Evolutionary conservation across 495 filamentous ascomycete species (phyloP).

Genomic region (Immersiella caudata): DNA sequence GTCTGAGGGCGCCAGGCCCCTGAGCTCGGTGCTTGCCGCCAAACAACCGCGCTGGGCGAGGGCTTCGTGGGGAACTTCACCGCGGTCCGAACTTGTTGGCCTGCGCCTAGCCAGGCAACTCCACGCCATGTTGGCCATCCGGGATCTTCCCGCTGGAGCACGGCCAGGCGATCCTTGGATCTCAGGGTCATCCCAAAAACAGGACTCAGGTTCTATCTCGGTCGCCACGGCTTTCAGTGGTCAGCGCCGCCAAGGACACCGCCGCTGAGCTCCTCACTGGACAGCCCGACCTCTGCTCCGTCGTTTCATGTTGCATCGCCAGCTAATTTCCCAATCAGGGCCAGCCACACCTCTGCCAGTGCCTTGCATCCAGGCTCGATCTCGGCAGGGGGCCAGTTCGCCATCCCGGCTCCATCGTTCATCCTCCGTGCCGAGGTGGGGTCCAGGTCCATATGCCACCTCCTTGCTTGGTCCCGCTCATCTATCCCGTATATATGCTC

Average conservation of each 20-base stretch:
- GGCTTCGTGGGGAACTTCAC: not conserved
- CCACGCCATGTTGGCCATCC: not conserved
- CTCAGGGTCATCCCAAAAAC: not conserved
- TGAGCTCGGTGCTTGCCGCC: not conserved
- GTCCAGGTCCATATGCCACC: not conserved
- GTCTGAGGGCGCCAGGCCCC: not conserved
- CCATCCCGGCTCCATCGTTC: slow-evolving; percentile 14
- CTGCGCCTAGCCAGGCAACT: not conserved
- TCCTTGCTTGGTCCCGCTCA: slow-evolving; percentile 17
- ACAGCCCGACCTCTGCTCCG: slow-evolving; percentile 3
- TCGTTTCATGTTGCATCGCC: slow-evolving; percentile 24
- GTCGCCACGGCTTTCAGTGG: slow-evolving; percentile 10
- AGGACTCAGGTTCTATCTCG: not conserved
- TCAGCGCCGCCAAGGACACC: slow-evolving; percentile 8
- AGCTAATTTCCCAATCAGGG: slow-evolving; percentile 27
- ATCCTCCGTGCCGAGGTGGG: slow-evolving; percentile 19
- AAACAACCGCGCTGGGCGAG: not conserved
- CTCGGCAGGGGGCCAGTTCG: slow-evolving; percentile 10
- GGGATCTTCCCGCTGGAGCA: not conserved
- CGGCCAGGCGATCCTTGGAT: slow-evolving; percentile 1
- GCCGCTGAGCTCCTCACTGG: slow-evolving; percentile 17
- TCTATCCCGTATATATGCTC: slow-evolving; percentile 28
- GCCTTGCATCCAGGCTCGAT: not conserved
- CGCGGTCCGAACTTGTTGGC: not conserved
- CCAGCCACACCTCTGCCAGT: slow-evolving; percentile 21